Base-by-base conservation (phyloP, 495 filamentous ascomycete genomes). In the Monascus purpureus region DNA sequence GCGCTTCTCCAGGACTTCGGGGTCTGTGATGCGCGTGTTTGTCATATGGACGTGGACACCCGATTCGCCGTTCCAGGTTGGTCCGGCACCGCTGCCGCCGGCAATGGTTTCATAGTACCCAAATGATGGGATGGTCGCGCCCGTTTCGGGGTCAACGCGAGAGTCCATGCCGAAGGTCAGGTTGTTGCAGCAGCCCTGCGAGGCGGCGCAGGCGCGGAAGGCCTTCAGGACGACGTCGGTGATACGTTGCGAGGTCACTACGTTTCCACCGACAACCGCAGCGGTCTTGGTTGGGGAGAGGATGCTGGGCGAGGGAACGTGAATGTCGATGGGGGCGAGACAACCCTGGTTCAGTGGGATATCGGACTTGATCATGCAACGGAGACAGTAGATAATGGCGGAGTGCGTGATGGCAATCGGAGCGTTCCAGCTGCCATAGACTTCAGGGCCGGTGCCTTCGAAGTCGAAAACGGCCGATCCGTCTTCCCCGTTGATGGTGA, bases 71-170 rank as follows among this genome's bases (percentile, higher is more conserved):
- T 82, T 69, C 90, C 90, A 97, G 22, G 69, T 68, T 1, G 80
- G 72, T 0, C 88, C 87, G 0, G 90, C 90, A 31, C 90, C 90
- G 40, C 74, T 80, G 6, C 90, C 90, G 16, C 90, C 90, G 2
- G 88, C 85, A 47, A 95, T 93, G 1, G 87, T 95, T 58, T 95
- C 87, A 58, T 96, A 96, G 65, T 97, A 97, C 12, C 90, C 90
- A 52, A 97, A 97, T 11, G 85, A 86, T n/a, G 73, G 62, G 12
- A 74, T 57, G 41, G 85, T 85, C 19, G 77, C 75, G 35, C 88
- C 90, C 35, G 84, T 93, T 7, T 79, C 75, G 29, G 87, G 80
- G 35, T 67, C 56, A 13, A 47, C 36, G 13, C 50, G 55, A 22
- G 51, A 29, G 29, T 61, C 47, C 1, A 35, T 57, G 31, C 66